Conservation (phyloP, 2,329 filamentous ascomycete species). For the Pestalotiopsis fici region DNA sequence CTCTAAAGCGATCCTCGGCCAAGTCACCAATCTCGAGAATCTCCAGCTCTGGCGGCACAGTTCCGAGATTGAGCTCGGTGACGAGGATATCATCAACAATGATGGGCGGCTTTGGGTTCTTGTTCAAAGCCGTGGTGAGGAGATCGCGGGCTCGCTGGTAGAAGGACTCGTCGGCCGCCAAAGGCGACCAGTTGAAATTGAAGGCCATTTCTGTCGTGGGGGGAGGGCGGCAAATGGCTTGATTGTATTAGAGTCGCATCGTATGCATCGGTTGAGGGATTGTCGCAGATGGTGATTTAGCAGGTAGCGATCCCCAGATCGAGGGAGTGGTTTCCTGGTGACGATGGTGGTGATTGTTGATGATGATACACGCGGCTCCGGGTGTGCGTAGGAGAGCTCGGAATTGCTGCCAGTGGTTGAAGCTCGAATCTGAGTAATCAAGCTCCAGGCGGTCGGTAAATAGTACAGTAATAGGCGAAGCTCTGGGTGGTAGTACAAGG, state of each 20-base stretch:
- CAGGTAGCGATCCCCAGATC: neutral
- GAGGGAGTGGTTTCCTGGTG: neutral
- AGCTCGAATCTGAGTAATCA: neutral
- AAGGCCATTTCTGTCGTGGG: conserved; percentile 77
- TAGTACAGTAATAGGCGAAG: neutral
- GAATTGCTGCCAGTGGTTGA: neutral
- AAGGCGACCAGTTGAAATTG: conserved; percentile 99
- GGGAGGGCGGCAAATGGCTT: conserved; percentile 32
- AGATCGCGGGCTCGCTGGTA: conserved; percentile 91
- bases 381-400: neutral
- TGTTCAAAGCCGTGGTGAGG: conserved; percentile 93
- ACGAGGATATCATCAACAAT: conserved; percentile 99
- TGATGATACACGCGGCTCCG: neutral
- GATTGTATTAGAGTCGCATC: conserved; percentile 30
- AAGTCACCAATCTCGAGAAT: conserved; percentile 97
- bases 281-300: neutral
- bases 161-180: conserved; percentile 91
- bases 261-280: conserved; percentile 6
- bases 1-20: conserved; percentile 93
- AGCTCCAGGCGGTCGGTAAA: neutral
- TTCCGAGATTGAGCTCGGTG: conserved; percentile 94
- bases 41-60: conserved; percentile 90
- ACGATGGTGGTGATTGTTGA: neutral
- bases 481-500: neutral
- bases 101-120: conserved; percentile 95